A percentile compares a stretch with the other conserved stretches of the same genome.
These are phyloP conservation scores for Brasenia schreberi DNA, from an alignment of 164 flowering plant genomes.

Conservation along the genomic window DNA sequence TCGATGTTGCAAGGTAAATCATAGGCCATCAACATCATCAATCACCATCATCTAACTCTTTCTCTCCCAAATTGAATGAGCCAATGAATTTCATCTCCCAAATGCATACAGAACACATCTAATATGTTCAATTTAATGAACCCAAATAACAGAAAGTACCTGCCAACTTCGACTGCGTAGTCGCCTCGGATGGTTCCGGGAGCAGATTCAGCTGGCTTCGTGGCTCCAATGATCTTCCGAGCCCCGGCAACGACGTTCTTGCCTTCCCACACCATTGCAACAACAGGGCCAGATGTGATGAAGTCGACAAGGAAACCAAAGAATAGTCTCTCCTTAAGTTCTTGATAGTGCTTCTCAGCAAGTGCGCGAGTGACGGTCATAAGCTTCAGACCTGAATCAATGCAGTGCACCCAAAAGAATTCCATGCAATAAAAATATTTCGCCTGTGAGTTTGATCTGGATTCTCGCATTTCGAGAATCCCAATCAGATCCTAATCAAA, in stretches of 20 bases:
- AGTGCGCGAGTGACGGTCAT: slow-evolving; percentile 53
- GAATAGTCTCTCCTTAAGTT: slow-evolving; percentile 72
- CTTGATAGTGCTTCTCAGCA: slow-evolving; percentile 91
- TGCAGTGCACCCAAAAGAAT: background rate
- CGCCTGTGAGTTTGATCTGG: too few species aligned
- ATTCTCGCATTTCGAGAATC: too few species aligned
- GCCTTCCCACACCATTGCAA: slow-evolving; percentile 97
- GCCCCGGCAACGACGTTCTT: slow-evolving; percentile 72
- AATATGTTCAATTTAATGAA: background rate
- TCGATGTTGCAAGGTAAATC: background rate
- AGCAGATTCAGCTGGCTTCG: slow-evolving; percentile 75
- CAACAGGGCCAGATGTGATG: slow-evolving; percentile 88
- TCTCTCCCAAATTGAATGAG: background rate
- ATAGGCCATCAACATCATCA: background rate
- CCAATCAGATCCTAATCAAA: too few species aligned
- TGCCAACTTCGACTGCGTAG: slow-evolving; percentile 80
- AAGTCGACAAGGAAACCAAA: slow-evolving; percentile 68
- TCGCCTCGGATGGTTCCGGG: slow-evolving; percentile 99
- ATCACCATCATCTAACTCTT: background rate
- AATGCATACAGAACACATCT: background rate
- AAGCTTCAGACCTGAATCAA: slow-evolving; percentile 49
- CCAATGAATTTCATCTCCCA: background rate
- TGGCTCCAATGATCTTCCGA: slow-evolving; percentile 87
- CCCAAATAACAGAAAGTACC: slow-evolving; percentile 22
- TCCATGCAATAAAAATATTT: too few species aligned